Conservation (phyloP, 805 yeast species). For the Debaryomyces hansenii region DNA sequence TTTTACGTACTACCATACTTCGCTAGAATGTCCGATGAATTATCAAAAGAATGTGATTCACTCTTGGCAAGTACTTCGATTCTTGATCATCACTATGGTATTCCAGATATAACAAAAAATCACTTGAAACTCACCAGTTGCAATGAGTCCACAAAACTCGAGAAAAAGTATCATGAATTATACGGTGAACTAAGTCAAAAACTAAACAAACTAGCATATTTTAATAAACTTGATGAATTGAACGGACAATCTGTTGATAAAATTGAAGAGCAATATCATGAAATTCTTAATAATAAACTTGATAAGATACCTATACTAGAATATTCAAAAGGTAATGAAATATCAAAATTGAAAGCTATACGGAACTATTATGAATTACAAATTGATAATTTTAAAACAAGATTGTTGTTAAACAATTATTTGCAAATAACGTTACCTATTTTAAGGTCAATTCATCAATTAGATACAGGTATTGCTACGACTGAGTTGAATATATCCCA, state of each 20-base stretch:
- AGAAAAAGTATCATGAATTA: constrained; percentile 23
- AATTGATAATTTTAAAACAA: constrained; percentile 23
- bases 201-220: constrained; percentile 28
- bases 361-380: constrained; percentile 17
- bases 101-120: constrained; percentile 20
- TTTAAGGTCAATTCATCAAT: constrained; percentile 33
- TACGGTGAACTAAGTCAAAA: constrained; percentile 23
- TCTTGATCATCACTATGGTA: constrained; percentile 33
- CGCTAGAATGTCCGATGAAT: constrained; percentile 14
- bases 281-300: constrained; percentile 8
- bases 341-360: not conserved
- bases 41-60: constrained; percentile 22
- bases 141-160: constrained; percentile 15
- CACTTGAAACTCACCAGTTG: not conserved
- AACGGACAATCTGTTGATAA: constrained; percentile 10
- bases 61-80: constrained; percentile 19
- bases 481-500: constrained; percentile 25
- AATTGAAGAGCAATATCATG: constrained; percentile 15
- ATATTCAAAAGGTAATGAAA: not conserved
- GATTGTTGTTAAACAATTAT: constrained; percentile 21
- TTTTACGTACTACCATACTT: not conserved
- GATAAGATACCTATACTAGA: not conserved
- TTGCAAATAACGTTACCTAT: constrained; percentile 31
- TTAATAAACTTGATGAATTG: constrained; percentile 24
- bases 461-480: constrained; percentile 22